These are phyloP conservation scores for Coemansia sp. DNA, from an alignment of 192 early-diverging fungal species.

Conservation along the genomic window DNA sequence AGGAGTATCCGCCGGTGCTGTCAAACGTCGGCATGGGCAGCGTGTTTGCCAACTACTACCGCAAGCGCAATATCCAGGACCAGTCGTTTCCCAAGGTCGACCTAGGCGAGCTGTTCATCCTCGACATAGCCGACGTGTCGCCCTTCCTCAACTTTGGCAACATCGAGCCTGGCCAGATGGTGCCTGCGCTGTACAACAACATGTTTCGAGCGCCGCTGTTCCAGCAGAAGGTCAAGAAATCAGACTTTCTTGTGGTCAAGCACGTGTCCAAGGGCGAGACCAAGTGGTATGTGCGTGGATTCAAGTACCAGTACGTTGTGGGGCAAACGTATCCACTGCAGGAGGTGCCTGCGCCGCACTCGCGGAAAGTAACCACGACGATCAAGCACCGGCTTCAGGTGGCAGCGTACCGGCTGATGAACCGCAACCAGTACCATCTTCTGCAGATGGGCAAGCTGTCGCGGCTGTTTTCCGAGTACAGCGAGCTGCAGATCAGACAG, in stretches of 20 bases:
- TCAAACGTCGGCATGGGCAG: slow-evolving; percentile 95
- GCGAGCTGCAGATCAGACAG: slow-evolving; percentile 84
- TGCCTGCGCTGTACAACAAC: slow-evolving; percentile 92
- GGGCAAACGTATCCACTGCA: slow-evolving; percentile 94
- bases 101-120: slow-evolving; percentile 80
- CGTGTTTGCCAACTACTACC: slow-evolving; percentile 93
- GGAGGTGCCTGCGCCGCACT: slow-evolving; percentile 94
- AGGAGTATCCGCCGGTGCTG: slow-evolving; percentile 93
- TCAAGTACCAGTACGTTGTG: slow-evolving; percentile 79
- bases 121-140: slow-evolving; percentile 88
- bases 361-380: slow-evolving; percentile 86
- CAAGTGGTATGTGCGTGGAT: slow-evolving; percentile 85
- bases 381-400: slow-evolving; percentile 88
- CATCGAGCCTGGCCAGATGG: slow-evolving; percentile 85
- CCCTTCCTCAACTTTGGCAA: slow-evolving; percentile 97
- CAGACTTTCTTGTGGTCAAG: slow-evolving; percentile 87
- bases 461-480: slow-evolving; percentile 83
- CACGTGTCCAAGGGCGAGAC: slow-evolving; percentile 75
- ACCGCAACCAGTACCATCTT: slow-evolving; percentile 71
- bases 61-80: slow-evolving; percentile 85
- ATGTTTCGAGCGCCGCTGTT: slow-evolving; percentile 93
- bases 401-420: slow-evolving; percentile 84
- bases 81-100: slow-evolving; percentile 73
- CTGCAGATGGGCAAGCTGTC: slow-evolving; percentile 77
- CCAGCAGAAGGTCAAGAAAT: slow-evolving; percentile 63